Evolutionary conservation across 83 land plant genomes (phyloP).

Genomic region (Diphasiastrum complanatum): DNA sequence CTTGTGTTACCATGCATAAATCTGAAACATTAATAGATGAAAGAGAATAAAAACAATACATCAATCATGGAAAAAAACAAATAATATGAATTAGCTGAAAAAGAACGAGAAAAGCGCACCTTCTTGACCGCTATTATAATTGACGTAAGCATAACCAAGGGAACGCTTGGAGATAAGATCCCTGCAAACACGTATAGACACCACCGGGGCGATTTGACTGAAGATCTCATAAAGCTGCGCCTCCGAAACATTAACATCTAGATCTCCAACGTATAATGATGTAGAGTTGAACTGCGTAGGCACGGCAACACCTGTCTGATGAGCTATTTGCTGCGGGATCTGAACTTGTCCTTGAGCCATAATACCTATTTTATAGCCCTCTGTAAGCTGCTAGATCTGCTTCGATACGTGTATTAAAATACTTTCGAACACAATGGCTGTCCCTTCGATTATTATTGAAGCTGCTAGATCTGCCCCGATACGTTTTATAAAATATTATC

Average conservation of each 20-base stretch:
- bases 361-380: too few relatives aligned
- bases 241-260: constrained; percentile 27
- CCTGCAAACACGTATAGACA: constrained; percentile 23
- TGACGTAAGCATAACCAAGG: constrained; percentile 36
- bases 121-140: constrained; percentile 28
- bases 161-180: constrained; percentile 27
- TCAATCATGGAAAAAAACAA: not conserved
- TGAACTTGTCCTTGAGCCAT: too few relatives aligned
- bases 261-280: constrained; percentile 40
- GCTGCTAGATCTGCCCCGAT: too few relatives aligned
- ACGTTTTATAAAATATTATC: too few relatives aligned
- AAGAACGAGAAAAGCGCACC: constrained; percentile 11
- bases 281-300: constrained; percentile 22
- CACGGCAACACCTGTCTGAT: too few relatives aligned
- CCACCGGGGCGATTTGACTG: constrained; percentile 25
- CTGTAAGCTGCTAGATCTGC: too few relatives aligned
- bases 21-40: not conserved
- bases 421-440: too few relatives aligned
- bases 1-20: too few relatives aligned
- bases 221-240: constrained; percentile 29
- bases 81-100: not conserved
- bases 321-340: too few relatives aligned
- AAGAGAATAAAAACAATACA: not conserved
- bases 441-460: too few relatives aligned
- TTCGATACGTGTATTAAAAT: too few relatives aligned